Evolutionary conservation across 768 basidiomycete genomes (phyloP).

Genomic region (Saitozyma sp.): DNA sequence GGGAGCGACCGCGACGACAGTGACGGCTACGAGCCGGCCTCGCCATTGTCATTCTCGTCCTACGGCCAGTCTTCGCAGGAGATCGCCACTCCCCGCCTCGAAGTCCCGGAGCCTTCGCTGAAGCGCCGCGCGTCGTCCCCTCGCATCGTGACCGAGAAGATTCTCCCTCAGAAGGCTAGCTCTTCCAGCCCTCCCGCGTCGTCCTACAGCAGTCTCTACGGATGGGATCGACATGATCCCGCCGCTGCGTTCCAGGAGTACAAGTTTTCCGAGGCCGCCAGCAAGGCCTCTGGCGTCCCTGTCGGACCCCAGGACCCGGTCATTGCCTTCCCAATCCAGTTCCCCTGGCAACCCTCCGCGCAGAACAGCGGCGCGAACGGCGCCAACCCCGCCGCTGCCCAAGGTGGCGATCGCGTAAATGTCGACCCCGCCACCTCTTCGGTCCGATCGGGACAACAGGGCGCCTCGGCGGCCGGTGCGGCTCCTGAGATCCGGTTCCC

Average conservation of each 20-base stretch:
- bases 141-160: not conserved
- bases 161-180: not conserved
- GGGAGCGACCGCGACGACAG: conserved; percentile 1
- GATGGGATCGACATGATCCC: no score
- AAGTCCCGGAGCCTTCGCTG: no score
- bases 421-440: conserved; percentile 33
- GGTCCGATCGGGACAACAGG: conserved; percentile 18
- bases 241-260: not conserved
- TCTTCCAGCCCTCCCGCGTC: no score
- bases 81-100: no score
- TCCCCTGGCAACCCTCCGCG: conserved; percentile 2
- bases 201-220: not conserved
- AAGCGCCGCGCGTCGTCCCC: not conserved
- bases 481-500: conserved; percentile 21
- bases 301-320: conserved; percentile 19
- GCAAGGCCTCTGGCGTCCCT: not conserved
- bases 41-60: not conserved
- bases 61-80: not conserved
- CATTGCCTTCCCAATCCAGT: conserved; percentile 20
- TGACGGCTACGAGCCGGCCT: not conserved
- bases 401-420: not conserved
- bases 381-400: not conserved
- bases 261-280: not conserved
- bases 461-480: conserved; percentile 1
- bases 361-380: not conserved